Base-by-base conservation (phyloP, 2,329 filamentous ascomycete species). In the Alternaria sp. region DNA sequence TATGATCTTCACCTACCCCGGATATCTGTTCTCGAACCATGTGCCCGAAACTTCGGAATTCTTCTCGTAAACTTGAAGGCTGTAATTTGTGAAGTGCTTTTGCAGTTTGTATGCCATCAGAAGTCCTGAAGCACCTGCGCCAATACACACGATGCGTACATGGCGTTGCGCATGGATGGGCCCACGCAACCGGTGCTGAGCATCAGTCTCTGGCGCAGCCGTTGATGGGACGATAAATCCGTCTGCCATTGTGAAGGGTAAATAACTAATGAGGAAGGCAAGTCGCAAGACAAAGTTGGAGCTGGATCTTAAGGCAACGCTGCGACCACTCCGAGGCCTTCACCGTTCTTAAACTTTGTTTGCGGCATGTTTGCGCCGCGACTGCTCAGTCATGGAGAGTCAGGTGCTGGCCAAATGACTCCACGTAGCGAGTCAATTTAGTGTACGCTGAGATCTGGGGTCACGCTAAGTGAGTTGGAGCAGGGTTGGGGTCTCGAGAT, bases 1-100 rank as follows among this genome's bases (percentile, higher is more conserved):
- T 15, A 57, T 40, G 52, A 55, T 28, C 30, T 19, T 28, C 21
- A 73, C 76, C 61, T 73, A 79, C 70, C 79, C 78, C n/a, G 79
- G 79, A 64, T 81, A 81, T 65, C 77, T 76, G 71, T 87, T 87
- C 70, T 86, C 85, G 45, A 74, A 84, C 85, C 85, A 87, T 4
- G 85, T 86, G 6, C 85, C 85, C 2, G 79, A 77, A 1, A 85
- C 73, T 45, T 81, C 81, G 1, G 74, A 57, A 62, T 85, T 85
- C 72, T 85, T 85, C 67, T 86, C 84, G 62, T 83, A 86, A 5
- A 85, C 72, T 10, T 73, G 73, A 56, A 79, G 71, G 11, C 67
- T 76, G 71, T 80, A 83, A 62, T 84, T 82, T 11, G 69, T 68
- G 57, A 86, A 83, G 32, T 81, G 79, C 28, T 77, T 77, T 61